A percentile compares a stretch with the other conserved stretches of the same genome.
phyloP scores from a whole-genome alignment of 306 rosid genomes.

The Arachis hypogaea region DNA sequence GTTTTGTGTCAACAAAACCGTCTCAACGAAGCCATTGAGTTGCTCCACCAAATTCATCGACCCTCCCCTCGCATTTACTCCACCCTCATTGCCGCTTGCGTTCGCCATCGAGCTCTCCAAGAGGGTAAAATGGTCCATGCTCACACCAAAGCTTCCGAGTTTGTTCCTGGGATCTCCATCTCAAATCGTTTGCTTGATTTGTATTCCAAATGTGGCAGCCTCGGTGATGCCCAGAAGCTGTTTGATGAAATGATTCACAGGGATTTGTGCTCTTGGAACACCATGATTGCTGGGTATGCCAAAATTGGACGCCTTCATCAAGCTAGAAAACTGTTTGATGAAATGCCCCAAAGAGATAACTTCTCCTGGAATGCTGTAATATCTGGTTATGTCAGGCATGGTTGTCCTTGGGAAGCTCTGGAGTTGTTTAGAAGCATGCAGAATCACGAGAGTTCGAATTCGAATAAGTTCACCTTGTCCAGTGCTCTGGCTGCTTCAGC shows the following conservation, averaged over 20 bases:
- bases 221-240: conserved; percentile 53
- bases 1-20: conserved; percentile 52
- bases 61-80: conserved; percentile 59
- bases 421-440: conserved; percentile 65
- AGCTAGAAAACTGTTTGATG: conserved; percentile 63
- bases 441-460: conserved; percentile 45
- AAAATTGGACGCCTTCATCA: conserved; percentile 49
- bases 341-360: conserved; percentile 66
- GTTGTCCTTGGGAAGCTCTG: conserved; percentile 55
- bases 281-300: conserved; percentile 64
- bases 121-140: conserved; percentile 58
- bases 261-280: conserved; percentile 80
- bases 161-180: conserved; percentile 51
- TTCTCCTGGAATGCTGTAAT: conserved; percentile 69
- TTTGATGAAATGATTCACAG: conserved; percentile 63
- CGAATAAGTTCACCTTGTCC: conserved; percentile 55
- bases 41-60: conserved; percentile 43
- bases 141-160: conserved; percentile 59
- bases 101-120: conserved; percentile 57
- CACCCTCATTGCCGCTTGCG: conserved; percentile 50
- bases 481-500: conserved; percentile 67
- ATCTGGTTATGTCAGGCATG: conserved; percentile 54
- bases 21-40: conserved; percentile 59
- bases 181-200: conserved; percentile 55
- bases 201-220: conserved; percentile 63